Conservation (phyloP, 2,329 filamentous ascomycete genomes). For the Venturia carpophila region DNA sequence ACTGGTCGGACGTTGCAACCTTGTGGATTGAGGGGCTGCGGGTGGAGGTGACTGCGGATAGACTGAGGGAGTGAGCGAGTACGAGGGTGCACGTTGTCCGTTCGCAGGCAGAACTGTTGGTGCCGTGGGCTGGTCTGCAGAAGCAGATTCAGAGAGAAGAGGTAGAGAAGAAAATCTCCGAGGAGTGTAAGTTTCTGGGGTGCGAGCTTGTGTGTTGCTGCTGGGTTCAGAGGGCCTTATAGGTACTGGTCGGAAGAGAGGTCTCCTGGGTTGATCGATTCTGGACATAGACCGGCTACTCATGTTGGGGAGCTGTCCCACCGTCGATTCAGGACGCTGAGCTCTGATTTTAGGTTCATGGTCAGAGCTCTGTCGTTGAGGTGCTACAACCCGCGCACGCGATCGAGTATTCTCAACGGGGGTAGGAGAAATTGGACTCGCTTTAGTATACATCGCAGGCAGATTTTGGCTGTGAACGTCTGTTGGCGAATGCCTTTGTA, state of each 20-base stretch:
- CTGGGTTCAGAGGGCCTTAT: constrained; percentile 16
- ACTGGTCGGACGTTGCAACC: constrained; percentile 36
- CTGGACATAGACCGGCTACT: background rate
- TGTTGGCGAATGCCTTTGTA: background rate
- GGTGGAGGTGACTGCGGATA: constrained; percentile 16
- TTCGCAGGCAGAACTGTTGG: background rate
- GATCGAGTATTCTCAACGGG: background rate
- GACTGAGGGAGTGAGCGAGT: constrained; percentile 14
- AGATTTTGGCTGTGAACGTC: background rate
- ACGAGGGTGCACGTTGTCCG: constrained; percentile 20
- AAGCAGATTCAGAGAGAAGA: background rate
- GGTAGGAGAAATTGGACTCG: background rate
- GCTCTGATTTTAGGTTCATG: constrained; percentile 7
- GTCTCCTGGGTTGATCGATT: constrained; percentile 4
- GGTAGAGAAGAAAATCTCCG: constrained; percentile 16
- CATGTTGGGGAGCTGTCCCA: constrained; percentile 16
- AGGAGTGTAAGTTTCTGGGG: background rate
- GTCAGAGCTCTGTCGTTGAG: background rate
- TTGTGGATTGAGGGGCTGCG: constrained; percentile 18
- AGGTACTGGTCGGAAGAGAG: constrained; percentile 15
- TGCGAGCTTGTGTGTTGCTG: background rate
- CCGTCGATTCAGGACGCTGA: constrained; percentile 14
- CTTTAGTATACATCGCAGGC: background rate
- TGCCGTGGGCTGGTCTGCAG: background rate
- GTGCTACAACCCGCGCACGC: background rate